Base-by-base conservation (phyloP, 2,329 filamentous ascomycete species). In the Aspergillus sp. region DNA sequence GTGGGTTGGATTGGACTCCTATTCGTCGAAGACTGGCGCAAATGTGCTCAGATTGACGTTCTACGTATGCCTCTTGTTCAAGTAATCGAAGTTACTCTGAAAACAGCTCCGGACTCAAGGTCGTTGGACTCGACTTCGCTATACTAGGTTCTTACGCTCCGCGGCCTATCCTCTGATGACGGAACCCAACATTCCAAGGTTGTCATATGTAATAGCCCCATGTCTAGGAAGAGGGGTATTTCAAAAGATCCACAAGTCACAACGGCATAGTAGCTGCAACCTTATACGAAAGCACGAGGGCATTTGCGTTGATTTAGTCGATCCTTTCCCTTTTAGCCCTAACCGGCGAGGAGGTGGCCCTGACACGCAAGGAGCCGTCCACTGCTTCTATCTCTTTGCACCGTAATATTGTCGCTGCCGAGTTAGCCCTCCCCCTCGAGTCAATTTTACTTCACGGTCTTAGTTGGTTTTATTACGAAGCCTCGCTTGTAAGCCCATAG, bases 241-340 rank as follows among this genome's bases (percentile, higher is more conserved):
- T 54, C 41, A 44, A 55, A 36, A 3, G 2, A 51, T 44, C 15
- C 6, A 32, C 17, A 47, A 36, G 32, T 11, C 32, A 11, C 5
- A 11, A 36, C 11, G 11, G 32, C 32, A 36, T 36, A 13, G 32
- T 36, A 36, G 32, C 11, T 13, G 32, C 32, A 36, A 36, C 32
- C 11, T 36, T 36, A 5, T 17, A 21, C 27, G 61, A 61, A 68
- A 61, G 69, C 69, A 48, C 62, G 71, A 73, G 71, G 39, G 65
- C 61, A 58, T 71, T 73, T 73, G 71, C 71, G 70, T 62, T 67
- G 50, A 70, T 73, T 66, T 52, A 17, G 56, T 27, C 54, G 57
- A 59, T 62, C 60, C 36, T 38, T 58, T 51, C 61, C 60, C 38
- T 54, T 36, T n/a, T 56, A 58, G 53, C 61, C 57, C 58, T 64